Conservation (phyloP, 1,284 basidiomycete species). For the Cutaneotrichosporon cyanovorans region DNA sequence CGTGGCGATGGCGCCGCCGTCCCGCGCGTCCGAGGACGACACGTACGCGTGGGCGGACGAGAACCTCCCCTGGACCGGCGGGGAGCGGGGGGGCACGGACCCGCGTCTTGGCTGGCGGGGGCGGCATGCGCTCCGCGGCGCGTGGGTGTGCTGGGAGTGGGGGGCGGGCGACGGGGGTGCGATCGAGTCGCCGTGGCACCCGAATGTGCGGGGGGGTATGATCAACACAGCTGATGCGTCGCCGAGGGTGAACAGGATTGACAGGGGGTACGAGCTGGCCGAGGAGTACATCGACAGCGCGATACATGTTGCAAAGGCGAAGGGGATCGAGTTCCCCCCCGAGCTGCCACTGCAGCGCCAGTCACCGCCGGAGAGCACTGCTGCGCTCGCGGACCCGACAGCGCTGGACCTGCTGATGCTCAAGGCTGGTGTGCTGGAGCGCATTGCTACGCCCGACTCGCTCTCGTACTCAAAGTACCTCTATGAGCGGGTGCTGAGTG, state of each 20-base stretch:
- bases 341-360: constrained; percentile 17
- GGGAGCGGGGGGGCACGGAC: constrained; percentile 62
- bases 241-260: constrained; percentile 19
- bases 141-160: constrained; percentile 71
- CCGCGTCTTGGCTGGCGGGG: constrained; percentile 59
- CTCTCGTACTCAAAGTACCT: constrained; percentile 56
- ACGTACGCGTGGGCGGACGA: constrained; percentile 69
- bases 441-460: constrained; percentile 55
- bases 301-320: constrained; percentile 26
- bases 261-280: constrained; percentile 41
- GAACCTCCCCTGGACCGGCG: constrained; percentile 65
- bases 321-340: constrained; percentile 36
- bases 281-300: constrained; percentile 40
- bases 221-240: constrained; percentile 25
- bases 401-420: constrained; percentile 56
- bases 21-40: constrained; percentile 47
- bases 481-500: constrained; percentile 53
- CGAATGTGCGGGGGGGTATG: constrained; percentile 27
- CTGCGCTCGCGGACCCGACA: constrained; percentile 39
- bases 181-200: constrained; percentile 24
- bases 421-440: constrained; percentile 61
- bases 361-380: background rate
- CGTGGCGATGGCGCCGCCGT: constrained; percentile 50
- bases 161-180: constrained; percentile 50
- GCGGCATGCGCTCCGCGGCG: constrained; percentile 60